Evolutionary conservation across 2,329 filamentous ascomycete species (phyloP).

Genomic region (Ceratocystis colombiana): DNA sequence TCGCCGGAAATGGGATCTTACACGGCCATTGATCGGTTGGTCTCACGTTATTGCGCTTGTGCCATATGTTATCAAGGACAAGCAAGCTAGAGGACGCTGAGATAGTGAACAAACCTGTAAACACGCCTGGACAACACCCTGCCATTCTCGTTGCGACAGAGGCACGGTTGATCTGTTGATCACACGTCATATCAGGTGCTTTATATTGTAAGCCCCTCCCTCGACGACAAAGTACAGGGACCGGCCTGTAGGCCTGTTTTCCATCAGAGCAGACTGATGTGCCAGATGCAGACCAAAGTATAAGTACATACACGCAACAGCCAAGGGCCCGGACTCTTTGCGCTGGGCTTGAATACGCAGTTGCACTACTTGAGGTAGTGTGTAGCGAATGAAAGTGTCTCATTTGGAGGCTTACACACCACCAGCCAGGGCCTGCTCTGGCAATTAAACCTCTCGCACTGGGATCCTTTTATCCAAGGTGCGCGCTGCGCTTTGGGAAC

Average conservation of each 20-base stretch:
- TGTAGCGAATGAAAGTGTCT: not conserved
- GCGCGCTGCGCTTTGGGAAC: not conserved
- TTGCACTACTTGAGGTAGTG: not conserved
- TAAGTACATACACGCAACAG: not conserved
- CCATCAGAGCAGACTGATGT: not conserved
- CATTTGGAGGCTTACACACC: slow-evolving; percentile 9
- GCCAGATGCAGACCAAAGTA: not conserved
- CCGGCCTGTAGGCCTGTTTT: not conserved
- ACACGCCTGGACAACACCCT: not conserved
- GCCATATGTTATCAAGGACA: not conserved
- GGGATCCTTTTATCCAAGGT: not conserved
- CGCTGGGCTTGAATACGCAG: not conserved
- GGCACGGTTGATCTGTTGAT: not conserved
- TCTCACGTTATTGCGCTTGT: not conserved
- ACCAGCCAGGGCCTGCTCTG: not conserved
- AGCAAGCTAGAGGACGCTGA: not conserved
- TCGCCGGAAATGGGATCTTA: slow-evolving; percentile 1
- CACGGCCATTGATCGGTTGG: not conserved
- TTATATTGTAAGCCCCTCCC: not conserved
- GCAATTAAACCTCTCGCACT: not conserved
- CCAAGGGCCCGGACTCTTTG: not conserved
- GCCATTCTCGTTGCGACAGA: not conserved
- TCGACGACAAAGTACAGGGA: too few relatives aligned
- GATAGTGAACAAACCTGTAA: not conserved
- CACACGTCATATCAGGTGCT: not conserved